These are phyloP conservation scores for Melampsora americana DNA, from an alignment of 1,284 basidiomycete species.

Conservation along the genomic window DNA sequence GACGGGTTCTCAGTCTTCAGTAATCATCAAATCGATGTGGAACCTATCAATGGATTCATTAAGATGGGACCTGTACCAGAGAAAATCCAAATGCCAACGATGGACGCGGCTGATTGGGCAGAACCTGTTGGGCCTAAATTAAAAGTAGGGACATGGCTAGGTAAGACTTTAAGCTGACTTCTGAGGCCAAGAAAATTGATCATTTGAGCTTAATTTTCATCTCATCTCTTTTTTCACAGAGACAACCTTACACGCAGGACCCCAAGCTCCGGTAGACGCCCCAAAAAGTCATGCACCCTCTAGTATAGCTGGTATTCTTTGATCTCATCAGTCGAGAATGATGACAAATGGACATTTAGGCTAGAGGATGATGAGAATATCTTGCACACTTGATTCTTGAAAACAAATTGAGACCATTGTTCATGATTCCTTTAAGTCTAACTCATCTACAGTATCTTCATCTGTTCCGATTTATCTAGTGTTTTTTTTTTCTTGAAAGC, in stretches of 20 bases:
- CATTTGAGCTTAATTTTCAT: not conserved
- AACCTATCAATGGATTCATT: not conserved
- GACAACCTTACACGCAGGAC: constrained; percentile 16
- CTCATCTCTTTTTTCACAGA: not conserved
- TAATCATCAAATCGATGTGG: constrained; percentile 33
- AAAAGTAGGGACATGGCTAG: constrained; percentile 39
- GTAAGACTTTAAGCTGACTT: constrained; percentile 12
- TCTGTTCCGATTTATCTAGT: too few relatives aligned
- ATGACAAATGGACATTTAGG: too few relatives aligned
- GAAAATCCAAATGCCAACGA: not conserved
- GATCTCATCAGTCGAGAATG: not conserved
- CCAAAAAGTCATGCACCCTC: constrained; percentile 32
- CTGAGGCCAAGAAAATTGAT: not conserved
- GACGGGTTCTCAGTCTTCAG: constrained; percentile 38
- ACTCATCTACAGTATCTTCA: too few relatives aligned
- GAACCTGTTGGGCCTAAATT: constrained; percentile 16
- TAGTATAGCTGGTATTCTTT: constrained; percentile 1
- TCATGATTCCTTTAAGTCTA: too few relatives aligned
- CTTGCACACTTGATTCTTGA: too few relatives aligned
- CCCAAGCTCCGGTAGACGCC: constrained; percentile 36
- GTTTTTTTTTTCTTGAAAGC: too few relatives aligned
- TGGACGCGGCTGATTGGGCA: constrained; percentile 36
- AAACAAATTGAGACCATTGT: too few relatives aligned
- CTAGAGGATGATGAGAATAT: too few relatives aligned
- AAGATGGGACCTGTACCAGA: not conserved